phyloP scores from a whole-genome alignment of 208 protist species.

The Crithidia thermophila region DNA sequence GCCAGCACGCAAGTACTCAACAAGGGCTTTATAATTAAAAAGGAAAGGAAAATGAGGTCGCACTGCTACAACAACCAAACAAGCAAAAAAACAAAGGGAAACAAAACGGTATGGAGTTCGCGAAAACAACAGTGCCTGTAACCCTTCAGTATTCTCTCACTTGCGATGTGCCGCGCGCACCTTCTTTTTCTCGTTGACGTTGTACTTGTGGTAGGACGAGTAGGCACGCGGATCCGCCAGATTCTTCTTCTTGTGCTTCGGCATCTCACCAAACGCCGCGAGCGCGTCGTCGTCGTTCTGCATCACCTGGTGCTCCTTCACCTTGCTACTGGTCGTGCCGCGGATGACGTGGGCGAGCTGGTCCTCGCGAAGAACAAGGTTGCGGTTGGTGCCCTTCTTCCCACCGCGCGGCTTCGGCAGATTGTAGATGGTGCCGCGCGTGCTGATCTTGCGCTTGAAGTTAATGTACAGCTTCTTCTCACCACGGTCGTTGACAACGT shows the following conservation, averaged over 20 bases:
- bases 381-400: constrained; percentile 84
- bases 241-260: constrained; percentile 67
- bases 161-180: constrained; percentile 66
- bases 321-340: constrained; percentile 55
- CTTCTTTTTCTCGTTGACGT: constrained; percentile 91
- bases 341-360: constrained; percentile 86
- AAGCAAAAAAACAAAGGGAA: no score
- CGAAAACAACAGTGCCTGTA: neutral
- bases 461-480: constrained; percentile 92
- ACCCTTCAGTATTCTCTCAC: constrained; percentile 16
- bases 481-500: constrained; percentile 83
- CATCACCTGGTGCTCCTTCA: constrained; percentile 58
- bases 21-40: no score
- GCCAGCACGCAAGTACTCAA: no score
- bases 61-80: no score
- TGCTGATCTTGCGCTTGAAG: constrained; percentile 82
- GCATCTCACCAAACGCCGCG: constrained; percentile 68
- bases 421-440: constrained; percentile 88
- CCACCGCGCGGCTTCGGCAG: constrained; percentile 89
- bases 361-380: constrained; percentile 89
- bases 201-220: constrained; percentile 90
- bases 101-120: no score
- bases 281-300: constrained; percentile 62
- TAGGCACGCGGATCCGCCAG: constrained; percentile 53
- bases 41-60: no score